Percentiles rank a stretch among this genome's conserved stretches.
Evolutionary conservation across 1,139 yeast species (phyloP).

Genomic region (Nakaseomyces sp.): DNA sequence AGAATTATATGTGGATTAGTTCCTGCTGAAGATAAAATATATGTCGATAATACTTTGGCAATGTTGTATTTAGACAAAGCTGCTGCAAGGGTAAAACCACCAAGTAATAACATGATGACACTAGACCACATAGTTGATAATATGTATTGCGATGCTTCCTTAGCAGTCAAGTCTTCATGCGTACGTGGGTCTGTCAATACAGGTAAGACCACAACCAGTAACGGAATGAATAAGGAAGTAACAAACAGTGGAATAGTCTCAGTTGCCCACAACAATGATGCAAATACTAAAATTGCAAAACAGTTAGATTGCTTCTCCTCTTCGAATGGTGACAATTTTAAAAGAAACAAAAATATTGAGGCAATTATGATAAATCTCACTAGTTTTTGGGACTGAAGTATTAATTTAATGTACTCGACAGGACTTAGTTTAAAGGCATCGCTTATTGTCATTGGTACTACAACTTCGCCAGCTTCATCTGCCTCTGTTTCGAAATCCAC

Average conservation of each 20-base stretch:
- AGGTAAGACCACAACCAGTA: constrained; percentile 62
- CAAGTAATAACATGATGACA: constrained; percentile 75
- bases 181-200: constrained; percentile 55
- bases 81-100: constrained; percentile 92
- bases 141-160: constrained; percentile 66
- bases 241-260: constrained; percentile 85
- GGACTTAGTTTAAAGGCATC: constrained; percentile 6
- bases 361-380: constrained; percentile 41
- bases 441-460: not conserved
- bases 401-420: not conserved
- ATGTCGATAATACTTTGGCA: constrained; percentile 77
- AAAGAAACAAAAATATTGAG: constrained; percentile 39
- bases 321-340: constrained; percentile 51
- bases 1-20: constrained; percentile 72
- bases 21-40: constrained; percentile 73
- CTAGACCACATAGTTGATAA: constrained; percentile 91
- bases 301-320: constrained; percentile 68
- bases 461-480: constrained; percentile 5
- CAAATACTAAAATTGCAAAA: constrained; percentile 68
- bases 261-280: constrained; percentile 87
- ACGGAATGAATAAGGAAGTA: constrained; percentile 74
- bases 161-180: constrained; percentile 44
- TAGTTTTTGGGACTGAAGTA: constrained; percentile 6
- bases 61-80: constrained; percentile 84
- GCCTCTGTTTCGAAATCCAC: constrained; percentile 2